These are phyloP conservation scores for Asterionellopsis glacialis DNA, from an alignment of 108 stramenopile species.

Conservation along the genomic window DNA sequence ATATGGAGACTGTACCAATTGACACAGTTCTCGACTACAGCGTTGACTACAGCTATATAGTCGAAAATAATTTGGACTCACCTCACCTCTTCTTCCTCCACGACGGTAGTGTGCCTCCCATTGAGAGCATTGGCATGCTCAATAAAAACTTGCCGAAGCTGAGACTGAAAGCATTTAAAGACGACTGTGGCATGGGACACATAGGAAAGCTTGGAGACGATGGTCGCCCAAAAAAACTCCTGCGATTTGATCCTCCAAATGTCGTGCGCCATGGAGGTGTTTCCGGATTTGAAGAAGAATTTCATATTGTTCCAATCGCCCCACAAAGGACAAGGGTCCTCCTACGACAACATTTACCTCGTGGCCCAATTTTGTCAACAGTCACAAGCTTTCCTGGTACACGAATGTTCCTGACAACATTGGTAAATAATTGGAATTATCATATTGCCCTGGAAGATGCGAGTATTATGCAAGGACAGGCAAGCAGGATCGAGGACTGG, in stretches of 20 bases:
- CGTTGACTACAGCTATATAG: too few species aligned
- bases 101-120: slow-evolving; percentile 24
- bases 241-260: slow-evolving; percentile 27
- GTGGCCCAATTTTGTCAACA: slow-evolving; percentile 26
- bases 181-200: too few species aligned
- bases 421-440: slow-evolving; percentile 35
- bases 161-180: too few species aligned
- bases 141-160: slow-evolving; percentile 6
- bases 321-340: slow-evolving; percentile 22
- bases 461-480: slow-evolving; percentile 25
- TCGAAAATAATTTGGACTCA: slow-evolving; percentile 5
- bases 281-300: slow-evolving; percentile 27
- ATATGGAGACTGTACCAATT: slow-evolving; percentile 18
- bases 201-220: too few species aligned
- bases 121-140: slow-evolving; percentile 18
- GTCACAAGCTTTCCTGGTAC: slow-evolving; percentile 13
- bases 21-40: slow-evolving; percentile 5
- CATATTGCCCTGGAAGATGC: slow-evolving; percentile 29
- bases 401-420: slow-evolving; percentile 2
- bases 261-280: slow-evolving; percentile 29
- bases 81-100: slow-evolving; percentile 30
- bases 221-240: slow-evolving; percentile 3
- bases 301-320: slow-evolving; percentile 28
- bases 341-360: slow-evolving; percentile 26
- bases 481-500: slow-evolving; percentile 21